Evolutionary conservation across 345 rosid genomes (phyloP).

Genomic region (Orychophragmus violaceus): DNA sequence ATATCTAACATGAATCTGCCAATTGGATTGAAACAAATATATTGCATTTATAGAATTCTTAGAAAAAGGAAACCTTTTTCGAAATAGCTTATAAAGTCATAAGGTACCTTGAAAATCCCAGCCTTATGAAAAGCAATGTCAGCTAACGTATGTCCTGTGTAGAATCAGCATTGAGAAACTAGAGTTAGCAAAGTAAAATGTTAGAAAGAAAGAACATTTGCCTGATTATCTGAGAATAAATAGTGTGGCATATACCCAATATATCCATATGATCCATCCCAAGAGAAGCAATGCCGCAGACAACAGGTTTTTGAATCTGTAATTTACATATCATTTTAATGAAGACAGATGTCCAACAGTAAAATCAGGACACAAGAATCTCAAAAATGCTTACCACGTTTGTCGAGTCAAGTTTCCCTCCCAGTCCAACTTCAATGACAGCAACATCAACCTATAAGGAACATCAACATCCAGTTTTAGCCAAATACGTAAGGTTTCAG

Average conservation of each 20-base stretch:
- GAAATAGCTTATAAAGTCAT: not conserved
- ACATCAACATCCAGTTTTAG: conserved; percentile 9
- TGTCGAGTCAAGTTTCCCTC: conserved; percentile 69
- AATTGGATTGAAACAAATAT: conserved; percentile 23
- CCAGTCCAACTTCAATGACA: conserved; percentile 86
- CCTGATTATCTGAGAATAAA: not conserved
- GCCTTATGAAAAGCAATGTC: conserved; percentile 84
- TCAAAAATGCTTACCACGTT: conserved; percentile 59
- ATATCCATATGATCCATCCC: conserved; percentile 84
- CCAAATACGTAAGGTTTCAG: not conserved
- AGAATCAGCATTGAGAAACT: conserved; percentile 9
- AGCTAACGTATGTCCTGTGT: conserved; percentile 63
- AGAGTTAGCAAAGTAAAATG: conserved; percentile 4
- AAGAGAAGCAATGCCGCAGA: conserved; percentile 78
- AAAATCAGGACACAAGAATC: not conserved
- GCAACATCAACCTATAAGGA: conserved; percentile 75
- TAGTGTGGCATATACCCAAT: conserved; percentile 44
- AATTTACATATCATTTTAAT: conserved; percentile 13
- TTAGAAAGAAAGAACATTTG: not conserved
- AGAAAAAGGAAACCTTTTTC: conserved; percentile 3
- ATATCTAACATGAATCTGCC: conserved; percentile 35
- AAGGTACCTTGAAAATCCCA: conserved; percentile 84
- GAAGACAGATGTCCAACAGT: not conserved
- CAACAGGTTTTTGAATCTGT: conserved; percentile 79
- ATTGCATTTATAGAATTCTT: conserved; percentile 9